phyloP scores from a whole-genome alignment of 441 rosid genomes.

The Sinapis alba region DNA sequence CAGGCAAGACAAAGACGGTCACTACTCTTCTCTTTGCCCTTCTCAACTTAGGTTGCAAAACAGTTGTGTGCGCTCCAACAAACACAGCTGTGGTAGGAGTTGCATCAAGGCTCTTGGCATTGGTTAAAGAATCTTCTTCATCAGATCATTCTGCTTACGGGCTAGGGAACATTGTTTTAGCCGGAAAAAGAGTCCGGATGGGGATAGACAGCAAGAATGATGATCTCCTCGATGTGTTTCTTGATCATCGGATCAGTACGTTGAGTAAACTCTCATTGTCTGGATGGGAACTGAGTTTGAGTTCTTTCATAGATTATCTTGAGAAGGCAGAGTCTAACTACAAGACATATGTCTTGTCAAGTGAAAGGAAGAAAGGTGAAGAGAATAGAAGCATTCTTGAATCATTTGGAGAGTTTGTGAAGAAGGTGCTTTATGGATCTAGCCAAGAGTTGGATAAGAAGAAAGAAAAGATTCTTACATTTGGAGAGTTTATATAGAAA shows the following conservation, averaged over 20 bases:
- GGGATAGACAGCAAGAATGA: not conserved
- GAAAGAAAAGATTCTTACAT: constrained; percentile 7
- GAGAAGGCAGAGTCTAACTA: constrained; percentile 31
- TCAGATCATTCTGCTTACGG: constrained; percentile 2
- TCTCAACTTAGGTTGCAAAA: constrained; percentile 43
- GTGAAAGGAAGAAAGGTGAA: not conserved
- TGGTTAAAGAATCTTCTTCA: not conserved
- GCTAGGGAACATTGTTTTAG: not conserved
- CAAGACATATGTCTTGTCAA: not conserved
- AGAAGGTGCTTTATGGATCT: not conserved
- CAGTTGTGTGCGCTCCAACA: constrained; percentile 62
- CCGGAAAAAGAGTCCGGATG: constrained; percentile 25
- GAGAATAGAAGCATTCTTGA: not conserved
- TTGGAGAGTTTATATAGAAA: constrained; percentile 11
- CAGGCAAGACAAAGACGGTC: constrained; percentile 65
- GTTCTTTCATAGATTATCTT: constrained; percentile 19
- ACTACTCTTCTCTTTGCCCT: constrained; percentile 47
- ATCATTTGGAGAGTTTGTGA: constrained; percentile 8
- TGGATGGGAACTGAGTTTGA: constrained; percentile 15
- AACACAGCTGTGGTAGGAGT: constrained; percentile 58
- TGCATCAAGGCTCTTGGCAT: constrained; percentile 29
- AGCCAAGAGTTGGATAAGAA: not conserved
- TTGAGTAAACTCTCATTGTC: not conserved
- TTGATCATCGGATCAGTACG: constrained; percentile 6
- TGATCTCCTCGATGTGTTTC: constrained; percentile 24